Evolutionary conservation across 345 rosid species (phyloP).

Genomic region (Carallia brachiata): DNA sequence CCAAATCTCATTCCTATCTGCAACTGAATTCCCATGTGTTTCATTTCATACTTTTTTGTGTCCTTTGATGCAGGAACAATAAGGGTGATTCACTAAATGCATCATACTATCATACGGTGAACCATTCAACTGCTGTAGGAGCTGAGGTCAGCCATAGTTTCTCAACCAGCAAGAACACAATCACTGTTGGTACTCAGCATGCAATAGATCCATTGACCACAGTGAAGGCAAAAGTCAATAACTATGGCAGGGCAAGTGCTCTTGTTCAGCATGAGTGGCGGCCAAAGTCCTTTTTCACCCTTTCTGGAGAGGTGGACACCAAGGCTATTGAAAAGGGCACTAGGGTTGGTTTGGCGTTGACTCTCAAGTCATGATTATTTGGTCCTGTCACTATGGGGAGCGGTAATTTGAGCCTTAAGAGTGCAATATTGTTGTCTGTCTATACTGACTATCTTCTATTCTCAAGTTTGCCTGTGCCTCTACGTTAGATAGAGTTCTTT

Average conservation of each 20-base stretch:
- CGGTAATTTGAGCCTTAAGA: slow-evolving; percentile 9
- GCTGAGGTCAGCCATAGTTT: slow-evolving; percentile 74
- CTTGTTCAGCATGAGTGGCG: slow-evolving; percentile 93
- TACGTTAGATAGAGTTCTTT: slow-evolving; percentile 9
- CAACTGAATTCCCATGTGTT: too few species aligned
- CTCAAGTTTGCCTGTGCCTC: slow-evolving; percentile 9
- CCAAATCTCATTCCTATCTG: too few species aligned
- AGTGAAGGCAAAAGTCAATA: slow-evolving; percentile 76
- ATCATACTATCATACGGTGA: slow-evolving; percentile 74
- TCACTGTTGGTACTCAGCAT: slow-evolving; percentile 80
- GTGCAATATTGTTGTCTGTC: slow-evolving; percentile 20
- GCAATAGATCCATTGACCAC: slow-evolving; percentile 67
- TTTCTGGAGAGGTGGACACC: slow-evolving; percentile 89
- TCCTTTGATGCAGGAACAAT: slow-evolving; percentile 51
- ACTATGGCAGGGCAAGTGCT: slow-evolving; percentile 63
- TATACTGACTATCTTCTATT: slow-evolving; percentile 3
- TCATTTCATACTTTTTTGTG: too few species aligned
- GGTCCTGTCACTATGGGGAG: background rate
- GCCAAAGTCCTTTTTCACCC: slow-evolving; percentile 69
- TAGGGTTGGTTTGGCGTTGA: slow-evolving; percentile 81
- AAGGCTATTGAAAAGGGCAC: slow-evolving; percentile 79
- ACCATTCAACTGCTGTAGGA: slow-evolving; percentile 67
- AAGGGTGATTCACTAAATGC: slow-evolving; percentile 66
- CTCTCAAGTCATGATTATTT: slow-evolving; percentile 62
- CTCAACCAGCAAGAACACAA: slow-evolving; percentile 68